These are phyloP conservation scores for Cutaneotrichosporon cavernicola DNA, from an alignment of 1,284 basidiomycete species.

Conservation along the genomic window DNA sequence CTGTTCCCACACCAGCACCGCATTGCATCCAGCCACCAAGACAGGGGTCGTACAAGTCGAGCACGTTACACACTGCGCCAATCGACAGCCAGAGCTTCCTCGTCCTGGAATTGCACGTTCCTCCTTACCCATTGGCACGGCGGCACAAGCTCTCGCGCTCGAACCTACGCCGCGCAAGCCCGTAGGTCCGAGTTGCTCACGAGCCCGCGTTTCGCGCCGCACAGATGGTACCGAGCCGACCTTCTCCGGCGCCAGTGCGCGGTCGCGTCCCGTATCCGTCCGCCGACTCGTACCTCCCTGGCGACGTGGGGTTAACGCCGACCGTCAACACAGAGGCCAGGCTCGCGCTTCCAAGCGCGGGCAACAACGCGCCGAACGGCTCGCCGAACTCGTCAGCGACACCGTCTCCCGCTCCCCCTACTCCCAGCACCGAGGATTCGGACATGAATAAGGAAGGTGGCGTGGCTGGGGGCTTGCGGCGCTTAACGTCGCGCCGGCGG, in stretches of 20 bases:
- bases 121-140: not conserved
- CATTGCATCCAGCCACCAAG: not conserved
- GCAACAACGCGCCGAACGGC: not conserved
- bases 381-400: not conserved
- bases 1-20: not conserved
- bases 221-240: conserved; percentile 45
- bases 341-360: not conserved
- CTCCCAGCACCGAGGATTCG: not conserved
- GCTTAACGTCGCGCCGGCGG: conserved; percentile 3
- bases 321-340: conserved; percentile 7
- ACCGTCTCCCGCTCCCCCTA: not conserved
- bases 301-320: conserved; percentile 32
- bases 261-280: conserved; percentile 46
- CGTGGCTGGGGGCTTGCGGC: conserved; percentile 1
- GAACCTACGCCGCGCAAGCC: conserved; percentile 12
- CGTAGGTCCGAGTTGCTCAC: conserved; percentile 11
- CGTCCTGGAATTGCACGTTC: not conserved
- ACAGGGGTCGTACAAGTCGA: not conserved
- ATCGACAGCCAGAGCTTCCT: not conserved
- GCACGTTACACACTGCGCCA: not conserved
- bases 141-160: conserved; percentile 6
- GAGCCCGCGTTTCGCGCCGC: conserved; percentile 10
- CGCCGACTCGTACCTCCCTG: conserved; percentile 40
- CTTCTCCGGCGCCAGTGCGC: conserved; percentile 38
- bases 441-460: conserved; percentile 10